Base-by-base conservation (phyloP, 441 rosid species). In the Kokia cookei region DNA sequence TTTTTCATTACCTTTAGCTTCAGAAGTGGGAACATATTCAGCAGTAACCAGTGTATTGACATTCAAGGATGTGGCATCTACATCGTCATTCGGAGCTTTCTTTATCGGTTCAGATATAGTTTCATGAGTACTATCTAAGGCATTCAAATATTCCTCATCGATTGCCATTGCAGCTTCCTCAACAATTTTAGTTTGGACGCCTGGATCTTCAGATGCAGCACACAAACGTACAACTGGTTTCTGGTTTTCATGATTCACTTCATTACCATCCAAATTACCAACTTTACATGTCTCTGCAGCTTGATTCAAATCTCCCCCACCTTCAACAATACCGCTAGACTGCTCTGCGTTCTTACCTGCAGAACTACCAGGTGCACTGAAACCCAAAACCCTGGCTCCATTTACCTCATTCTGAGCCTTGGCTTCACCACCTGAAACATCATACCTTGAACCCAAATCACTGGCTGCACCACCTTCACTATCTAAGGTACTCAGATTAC, bases 1-100 rank as follows among this genome's bases (percentile, higher is more conserved):
- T 43, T 43, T 43, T 43, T 43, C 47, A 43, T 85, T 85, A 77
- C 86, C 87, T 85, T 84, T 85, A 54, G 73, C 54, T 42, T 58
- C 74, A 43, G 84, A 79, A 78, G 75, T 64, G 17, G 81, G 59
- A 48, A 80, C 79, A 43, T 75, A 80, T 68, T 81, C 82, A 74
- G 76, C 69, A 71, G 83, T 59, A 79, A 51, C 72, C 15, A 75
- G 72, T 70, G 66, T 51, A 72, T 73, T 80, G 61, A 68, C 84
- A 55, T 75, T 81, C 40, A 60, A 29, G 22, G 72, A 68, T 42
- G 80, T 72, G 53, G 53, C 32, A 62, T 62, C 66, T 5, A 29
- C 17, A 59, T 7, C 35, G 17, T 47, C 43, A 60, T 29, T 40
- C 14, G 65, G 50, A 47, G 54, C 70, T 76, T 77, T 72, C 75